A percentile compares a stretch with the other conserved stretches of the same genome.
Evolutionary conservation across 768 basidiomycete species (phyloP).

Genomic region (Psilocybe cyanescens): DNA sequence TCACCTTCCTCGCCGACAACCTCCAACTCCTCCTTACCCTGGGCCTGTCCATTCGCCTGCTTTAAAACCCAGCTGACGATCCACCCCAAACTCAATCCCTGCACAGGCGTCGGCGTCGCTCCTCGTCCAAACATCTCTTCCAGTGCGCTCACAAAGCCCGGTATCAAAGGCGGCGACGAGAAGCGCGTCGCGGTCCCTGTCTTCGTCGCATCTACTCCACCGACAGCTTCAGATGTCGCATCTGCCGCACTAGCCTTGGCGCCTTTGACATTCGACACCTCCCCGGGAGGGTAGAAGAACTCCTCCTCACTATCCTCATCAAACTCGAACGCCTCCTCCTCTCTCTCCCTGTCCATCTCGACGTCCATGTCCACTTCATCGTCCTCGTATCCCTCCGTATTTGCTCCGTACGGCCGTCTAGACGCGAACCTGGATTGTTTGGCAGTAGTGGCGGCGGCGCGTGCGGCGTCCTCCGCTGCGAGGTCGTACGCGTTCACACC

Average conservation of each 20-base stretch:
- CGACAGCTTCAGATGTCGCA: background rate
- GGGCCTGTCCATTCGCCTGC: background rate
- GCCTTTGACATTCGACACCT: background rate
- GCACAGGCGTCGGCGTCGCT: slow-evolving; percentile 76
- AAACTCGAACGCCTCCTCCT: background rate
- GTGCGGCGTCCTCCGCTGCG: background rate
- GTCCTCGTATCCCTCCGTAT: background rate
- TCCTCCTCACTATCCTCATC: background rate
- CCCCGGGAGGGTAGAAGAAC: background rate
- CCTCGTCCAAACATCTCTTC: slow-evolving; percentile 58
- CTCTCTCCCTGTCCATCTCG: background rate
- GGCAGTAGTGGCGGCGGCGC: background rate
- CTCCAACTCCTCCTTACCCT: background rate
- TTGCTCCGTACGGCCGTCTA: too few relatives aligned
- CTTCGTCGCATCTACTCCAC: too few relatives aligned
- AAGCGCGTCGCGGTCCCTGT: background rate
- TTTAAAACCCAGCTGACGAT: slow-evolving; percentile 39
- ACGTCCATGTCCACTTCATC: background rate
- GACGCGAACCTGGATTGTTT: too few relatives aligned
- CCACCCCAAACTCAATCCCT: slow-evolving; percentile 71
- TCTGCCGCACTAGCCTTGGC: background rate
- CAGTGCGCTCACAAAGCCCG: slow-evolving; percentile 63
- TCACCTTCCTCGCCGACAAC: background rate
- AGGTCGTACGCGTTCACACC: background rate
- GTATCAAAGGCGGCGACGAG: slow-evolving; percentile 57